These are phyloP conservation scores for Tripidium arundinaceum DNA, from an alignment of 202 grass and related monocot genomes.

Conservation along the genomic window DNA sequence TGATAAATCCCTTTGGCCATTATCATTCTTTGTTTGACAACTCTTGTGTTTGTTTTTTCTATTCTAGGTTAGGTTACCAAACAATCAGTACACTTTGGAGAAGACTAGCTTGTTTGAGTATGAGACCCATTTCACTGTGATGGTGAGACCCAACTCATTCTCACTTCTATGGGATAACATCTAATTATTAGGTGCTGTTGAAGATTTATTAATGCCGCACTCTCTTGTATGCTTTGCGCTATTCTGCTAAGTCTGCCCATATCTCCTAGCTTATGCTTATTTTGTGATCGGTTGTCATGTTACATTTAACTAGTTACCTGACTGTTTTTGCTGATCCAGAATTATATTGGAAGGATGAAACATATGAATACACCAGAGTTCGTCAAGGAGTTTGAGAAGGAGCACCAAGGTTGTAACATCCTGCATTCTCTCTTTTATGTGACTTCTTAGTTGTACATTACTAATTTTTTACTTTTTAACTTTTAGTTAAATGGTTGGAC, in stretches of 20 bases:
- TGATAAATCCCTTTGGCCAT: slow-evolving; percentile 4
- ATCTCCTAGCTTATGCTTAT: slow-evolving; percentile 33
- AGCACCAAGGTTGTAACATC: slow-evolving; percentile 69
- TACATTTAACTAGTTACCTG: slow-evolving; percentile 2
- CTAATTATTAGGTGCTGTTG: slow-evolving; percentile 3
- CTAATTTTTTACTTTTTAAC: slow-evolving; percentile 4
- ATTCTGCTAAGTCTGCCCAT: not conserved
- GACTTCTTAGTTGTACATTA: not conserved
- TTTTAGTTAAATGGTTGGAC: slow-evolving; percentile 79
- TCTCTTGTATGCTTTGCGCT: slow-evolving; percentile 1
- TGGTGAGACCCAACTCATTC: slow-evolving; percentile 49
- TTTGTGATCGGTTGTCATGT: not conserved
- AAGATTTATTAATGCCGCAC: not conserved
- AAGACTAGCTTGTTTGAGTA: slow-evolving; percentile 94
- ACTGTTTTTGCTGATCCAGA: slow-evolving; percentile 47
- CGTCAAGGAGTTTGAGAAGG: slow-evolving; percentile 80
- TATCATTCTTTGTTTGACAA: slow-evolving; percentile 1
- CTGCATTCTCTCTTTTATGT: slow-evolving; percentile 13
- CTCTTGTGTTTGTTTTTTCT: slow-evolving; percentile 30
- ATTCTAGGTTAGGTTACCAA: slow-evolving; percentile 78
- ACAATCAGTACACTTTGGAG: slow-evolving; percentile 88
- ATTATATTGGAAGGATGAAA: slow-evolving; percentile 81
- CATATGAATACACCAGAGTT: slow-evolving; percentile 94
- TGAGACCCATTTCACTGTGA: slow-evolving; percentile 98
- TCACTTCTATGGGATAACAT: not conserved